Base-by-base conservation (phyloP, 129 eudicot species). In the Deinandra increscens region DNA sequence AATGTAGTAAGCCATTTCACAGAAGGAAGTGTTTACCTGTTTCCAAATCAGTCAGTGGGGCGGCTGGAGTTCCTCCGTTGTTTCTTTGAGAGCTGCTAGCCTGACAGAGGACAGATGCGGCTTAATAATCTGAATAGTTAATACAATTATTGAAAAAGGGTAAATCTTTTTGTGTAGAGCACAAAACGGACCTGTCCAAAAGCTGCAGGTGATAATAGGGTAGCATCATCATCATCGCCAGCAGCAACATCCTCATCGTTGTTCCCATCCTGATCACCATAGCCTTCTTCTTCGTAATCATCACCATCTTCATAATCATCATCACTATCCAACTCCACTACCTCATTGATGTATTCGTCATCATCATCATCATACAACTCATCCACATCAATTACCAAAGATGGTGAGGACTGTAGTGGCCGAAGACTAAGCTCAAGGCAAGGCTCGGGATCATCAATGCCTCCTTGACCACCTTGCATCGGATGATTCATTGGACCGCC, bases 91-190 rank as follows among this genome's bases (percentile, higher is more conserved):
- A 15, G 5, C 1, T 37, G 1, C 15, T 2, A 37, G 36, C 74
- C 64, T 69, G 38, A 12, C 62, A 53, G 7, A 69, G 22, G 51
- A 38, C 53, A 69, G 5, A 17, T 7, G 14, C 14, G 13, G 11
- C 22, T 69, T 54, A 12, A 38, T 20, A 13, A 38, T 53, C 74
- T 37, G 39, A 19, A 69, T 38, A 69, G 5, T 37, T 19, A n/a
- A 38, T 39, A 53, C 18, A 1, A 43, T 50, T 29, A 1, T 20
- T 0, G 11, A 53, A 13, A 15, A 33, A 69, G 14, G 15, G 51
- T 11, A 29, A 26, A 45, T n/a, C 41, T 14, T 26, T n/a, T n/a
- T n/a, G n/a, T n/a, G n/a, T n/a, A n/a, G n/a, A n/a, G n/a, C n/a
- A n/a, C n/a, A n/a, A n/a, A n/a, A n/a, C n/a, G n/a, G n/a, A 37